Base-by-base conservation (phyloP, 208 protist species). In the Acanthamoeba castellanii region DNA sequence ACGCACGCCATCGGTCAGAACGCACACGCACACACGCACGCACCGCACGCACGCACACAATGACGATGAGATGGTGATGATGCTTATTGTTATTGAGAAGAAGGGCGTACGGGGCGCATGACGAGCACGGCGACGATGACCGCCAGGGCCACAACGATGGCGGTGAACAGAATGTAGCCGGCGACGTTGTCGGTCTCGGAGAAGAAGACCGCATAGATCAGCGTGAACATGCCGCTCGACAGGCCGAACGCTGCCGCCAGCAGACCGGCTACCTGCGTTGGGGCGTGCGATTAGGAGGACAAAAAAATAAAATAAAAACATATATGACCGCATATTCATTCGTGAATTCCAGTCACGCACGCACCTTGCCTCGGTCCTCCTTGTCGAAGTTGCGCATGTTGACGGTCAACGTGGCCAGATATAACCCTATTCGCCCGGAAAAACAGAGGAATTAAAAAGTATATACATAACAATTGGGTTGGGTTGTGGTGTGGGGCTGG, bases 321-420 rank as follows among this genome's bases (percentile, higher is more conserved):
- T n/a, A n/a, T n/a, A n/a, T n/a, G n/a, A n/a, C n/a, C n/a, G n/a
- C n/a, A 42, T 42, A 42, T 1, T 3, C 37, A 42, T 42, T 3
- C 3, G 30, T n/a, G 4, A 16, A 0, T 64, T 61, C 20, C 16
- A 66, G 14, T 59, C n/a, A 37, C 16, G 82, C 18, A 66, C 47
- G 16, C 32, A 89, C 82, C 84, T 90, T 90, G 14, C 84, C 84
- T 61, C 84, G 34, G 59, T 90, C 59, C 52, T 90, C 32, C 34
- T 90, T 61, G 34, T 90, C 84, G 20, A 90, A 90, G 50, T 90
- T 90, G 30, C 59, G 50, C 84, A 90, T 90, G 59, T 90, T 90
- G 52, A 68, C 59, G 37, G 30, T 90, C 30, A 90, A 27, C 18
- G 59, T 90, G 30, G 84, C 25, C 18, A 90, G 55, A 8, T 90